These are phyloP conservation scores for Catharanthus roseus DNA, from an alignment of 257 asterid species.

Conservation along the genomic window DNA sequence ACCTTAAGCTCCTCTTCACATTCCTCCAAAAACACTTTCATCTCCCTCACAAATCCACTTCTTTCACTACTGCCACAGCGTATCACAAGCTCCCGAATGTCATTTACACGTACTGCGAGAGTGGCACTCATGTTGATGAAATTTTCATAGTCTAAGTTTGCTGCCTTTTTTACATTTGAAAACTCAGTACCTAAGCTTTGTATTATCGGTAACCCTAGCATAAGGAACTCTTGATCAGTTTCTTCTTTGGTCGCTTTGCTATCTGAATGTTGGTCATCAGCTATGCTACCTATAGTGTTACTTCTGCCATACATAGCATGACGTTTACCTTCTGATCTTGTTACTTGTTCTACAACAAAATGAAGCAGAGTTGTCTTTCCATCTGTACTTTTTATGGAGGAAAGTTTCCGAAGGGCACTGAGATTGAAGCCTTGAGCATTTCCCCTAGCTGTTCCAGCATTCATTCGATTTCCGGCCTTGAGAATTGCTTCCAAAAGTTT, in stretches of 20 bases:
- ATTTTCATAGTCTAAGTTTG: slow-evolving; percentile 45
- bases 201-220: slow-evolving; percentile 48
- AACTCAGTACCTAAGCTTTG: slow-evolving; percentile 35
- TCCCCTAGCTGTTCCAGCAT: slow-evolving; percentile 79
- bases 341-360: slow-evolving; percentile 78
- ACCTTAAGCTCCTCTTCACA: slow-evolving; percentile 64
- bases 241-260: slow-evolving; percentile 23
- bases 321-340: slow-evolving; percentile 62
- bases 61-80: slow-evolving; percentile 30
- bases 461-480: slow-evolving; percentile 79
- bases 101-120: slow-evolving; percentile 37
- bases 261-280: slow-evolving; percentile 6
- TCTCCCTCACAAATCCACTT: slow-evolving; percentile 44
- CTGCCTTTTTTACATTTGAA: slow-evolving; percentile 61
- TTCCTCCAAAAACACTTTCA: slow-evolving; percentile 66
- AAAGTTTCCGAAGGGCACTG: slow-evolving; percentile 48
- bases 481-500: slow-evolving; percentile 83
- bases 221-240: slow-evolving; percentile 38
- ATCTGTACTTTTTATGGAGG: slow-evolving; percentile 67
- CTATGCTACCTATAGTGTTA: slow-evolving; percentile 9
- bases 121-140: slow-evolving; percentile 31
- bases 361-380: slow-evolving; percentile 76
- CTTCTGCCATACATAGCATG: neutral
- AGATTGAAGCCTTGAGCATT: slow-evolving; percentile 78
- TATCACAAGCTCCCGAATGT: slow-evolving; percentile 35